These are phyloP conservation scores for Oryza punctata DNA, from an alignment of 176 grass and related monocot genomes.

Conservation along the genomic window DNA sequence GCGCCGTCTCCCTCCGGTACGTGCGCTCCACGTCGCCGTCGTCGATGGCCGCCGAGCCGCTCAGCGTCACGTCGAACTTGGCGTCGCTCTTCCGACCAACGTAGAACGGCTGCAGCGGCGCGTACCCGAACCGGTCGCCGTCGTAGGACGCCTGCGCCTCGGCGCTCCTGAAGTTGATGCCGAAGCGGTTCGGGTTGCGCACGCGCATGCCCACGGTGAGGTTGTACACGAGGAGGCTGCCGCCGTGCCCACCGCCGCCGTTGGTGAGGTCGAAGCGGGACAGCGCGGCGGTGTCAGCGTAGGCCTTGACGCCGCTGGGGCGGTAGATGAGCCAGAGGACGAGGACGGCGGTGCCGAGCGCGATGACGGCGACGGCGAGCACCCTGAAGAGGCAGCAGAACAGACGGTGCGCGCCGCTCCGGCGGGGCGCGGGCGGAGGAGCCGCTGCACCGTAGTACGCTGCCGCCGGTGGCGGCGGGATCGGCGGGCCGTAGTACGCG, in stretches of 20 bases:
- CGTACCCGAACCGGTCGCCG: slow-evolving; percentile 52
- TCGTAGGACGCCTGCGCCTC: slow-evolving; percentile 54
- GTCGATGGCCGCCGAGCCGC: background rate
- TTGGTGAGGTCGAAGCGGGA: slow-evolving; percentile 54
- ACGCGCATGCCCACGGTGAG: slow-evolving; percentile 60
- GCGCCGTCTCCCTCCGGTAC: slow-evolving; percentile 54
- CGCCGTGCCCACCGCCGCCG: background rate
- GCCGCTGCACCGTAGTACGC: slow-evolving; percentile 22
- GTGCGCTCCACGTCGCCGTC: slow-evolving; percentile 38
- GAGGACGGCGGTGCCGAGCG: slow-evolving; percentile 35
- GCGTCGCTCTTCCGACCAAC: slow-evolving; percentile 54
- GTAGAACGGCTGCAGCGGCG: slow-evolving; percentile 51
- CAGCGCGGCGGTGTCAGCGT: slow-evolving; percentile 49
- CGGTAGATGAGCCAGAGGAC: slow-evolving; percentile 68
- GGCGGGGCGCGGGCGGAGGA: background rate
- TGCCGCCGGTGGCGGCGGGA: slow-evolving; percentile 32
- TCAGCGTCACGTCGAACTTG: slow-evolving; percentile 36
- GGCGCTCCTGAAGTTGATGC: slow-evolving; percentile 53
- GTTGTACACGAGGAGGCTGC: slow-evolving; percentile 44
- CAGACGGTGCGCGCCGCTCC: slow-evolving; percentile 24
- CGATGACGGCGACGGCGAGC: slow-evolving; percentile 22
- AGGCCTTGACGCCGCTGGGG: slow-evolving; percentile 46
- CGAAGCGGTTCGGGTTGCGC: slow-evolving; percentile 59
- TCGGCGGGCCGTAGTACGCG: slow-evolving; percentile 58
- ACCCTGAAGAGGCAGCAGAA: slow-evolving; percentile 50